Evolutionary conservation across 805 yeast species (phyloP).

Genomic region (Cyberlindnera maclurae): DNA sequence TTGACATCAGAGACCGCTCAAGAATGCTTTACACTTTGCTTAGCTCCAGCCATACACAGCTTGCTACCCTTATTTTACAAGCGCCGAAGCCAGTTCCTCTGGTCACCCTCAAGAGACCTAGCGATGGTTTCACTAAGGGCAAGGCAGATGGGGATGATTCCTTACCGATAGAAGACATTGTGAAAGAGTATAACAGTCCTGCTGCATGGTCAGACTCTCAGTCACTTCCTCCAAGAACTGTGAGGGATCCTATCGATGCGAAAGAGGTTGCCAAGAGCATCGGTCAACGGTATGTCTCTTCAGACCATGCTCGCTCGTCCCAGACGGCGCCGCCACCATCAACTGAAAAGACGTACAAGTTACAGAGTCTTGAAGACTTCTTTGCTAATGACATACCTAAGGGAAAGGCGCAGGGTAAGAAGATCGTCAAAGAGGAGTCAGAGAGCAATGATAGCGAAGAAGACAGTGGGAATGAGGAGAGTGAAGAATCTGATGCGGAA

Average conservation of each 20-base stretch:
- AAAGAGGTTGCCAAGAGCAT: conserved; percentile 32
- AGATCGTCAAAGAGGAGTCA: conserved; percentile 10
- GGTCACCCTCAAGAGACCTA: conserved; percentile 16
- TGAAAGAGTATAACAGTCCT: conserved; percentile 22
- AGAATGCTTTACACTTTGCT: conserved; percentile 62
- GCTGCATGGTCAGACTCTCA: conserved; percentile 40
- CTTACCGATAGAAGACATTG: conserved; percentile 19
- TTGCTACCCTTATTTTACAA: conserved; percentile 65
- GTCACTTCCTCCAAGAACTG: conserved; percentile 25
- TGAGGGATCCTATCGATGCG: conserved; percentile 32
- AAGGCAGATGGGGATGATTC: conserved; percentile 14
- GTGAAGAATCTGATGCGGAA: conserved; percentile 26
- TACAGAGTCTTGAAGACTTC: conserved; percentile 85
- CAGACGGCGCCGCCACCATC: conserved; percentile 3
- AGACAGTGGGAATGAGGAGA: conserved; percentile 21
- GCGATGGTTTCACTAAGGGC: conserved; percentile 14
- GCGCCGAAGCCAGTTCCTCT: conserved; percentile 68
- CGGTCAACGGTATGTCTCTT: conserved; percentile 12
- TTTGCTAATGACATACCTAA: conserved; percentile 42
- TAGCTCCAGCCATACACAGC: conserved; percentile 40
- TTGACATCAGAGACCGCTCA: conserved; percentile 81
- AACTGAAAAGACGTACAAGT: conserved; percentile 37
- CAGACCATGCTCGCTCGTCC: conserved; percentile 1
- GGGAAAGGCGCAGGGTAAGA: conserved; percentile 4
- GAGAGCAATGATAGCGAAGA: conserved; percentile 27